Percentiles rank a stretch among this genome's conserved stretches.
These are phyloP conservation scores for Silene noctiflora DNA, from an alignment of 179 eudicot species.

Conservation along the genomic window DNA sequence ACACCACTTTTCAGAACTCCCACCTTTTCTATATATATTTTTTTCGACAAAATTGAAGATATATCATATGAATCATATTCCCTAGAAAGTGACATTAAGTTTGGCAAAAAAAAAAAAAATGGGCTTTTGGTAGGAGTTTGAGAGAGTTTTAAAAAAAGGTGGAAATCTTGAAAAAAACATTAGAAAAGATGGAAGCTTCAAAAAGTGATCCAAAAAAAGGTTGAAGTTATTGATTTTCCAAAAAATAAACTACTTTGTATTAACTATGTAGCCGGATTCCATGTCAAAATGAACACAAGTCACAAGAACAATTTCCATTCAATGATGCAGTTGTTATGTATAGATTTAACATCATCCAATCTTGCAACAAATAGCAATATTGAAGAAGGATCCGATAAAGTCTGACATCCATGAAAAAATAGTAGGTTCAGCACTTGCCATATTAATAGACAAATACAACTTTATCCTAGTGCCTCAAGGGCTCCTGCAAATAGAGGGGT, in stretches of 20 bases:
- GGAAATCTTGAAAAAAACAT: no score
- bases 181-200: no score
- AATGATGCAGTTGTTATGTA: not conserved
- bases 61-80: no score
- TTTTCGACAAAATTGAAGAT: no score
- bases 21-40: no score
- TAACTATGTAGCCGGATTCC: not conserved
- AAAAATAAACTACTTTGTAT: not conserved
- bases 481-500: not conserved
- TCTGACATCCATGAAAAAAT: not conserved
- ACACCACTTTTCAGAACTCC: no score
- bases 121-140: no score
- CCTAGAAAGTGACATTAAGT: no score
- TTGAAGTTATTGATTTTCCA: no score
- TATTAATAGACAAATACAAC: not conserved
- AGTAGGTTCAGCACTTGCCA: not conserved
- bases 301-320: not conserved
- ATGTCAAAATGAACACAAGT: constrained; percentile 1
- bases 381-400: not conserved
- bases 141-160: no score
- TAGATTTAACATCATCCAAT: not conserved
- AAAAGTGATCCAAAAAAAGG: no score
- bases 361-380: not conserved
- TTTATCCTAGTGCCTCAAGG: not conserved
- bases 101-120: no score